Percentiles rank a stretch among this genome's conserved stretches.
Evolutionary conservation across 164 flowering plant species (phyloP).

Genomic region (Liquidambar formosana): DNA sequence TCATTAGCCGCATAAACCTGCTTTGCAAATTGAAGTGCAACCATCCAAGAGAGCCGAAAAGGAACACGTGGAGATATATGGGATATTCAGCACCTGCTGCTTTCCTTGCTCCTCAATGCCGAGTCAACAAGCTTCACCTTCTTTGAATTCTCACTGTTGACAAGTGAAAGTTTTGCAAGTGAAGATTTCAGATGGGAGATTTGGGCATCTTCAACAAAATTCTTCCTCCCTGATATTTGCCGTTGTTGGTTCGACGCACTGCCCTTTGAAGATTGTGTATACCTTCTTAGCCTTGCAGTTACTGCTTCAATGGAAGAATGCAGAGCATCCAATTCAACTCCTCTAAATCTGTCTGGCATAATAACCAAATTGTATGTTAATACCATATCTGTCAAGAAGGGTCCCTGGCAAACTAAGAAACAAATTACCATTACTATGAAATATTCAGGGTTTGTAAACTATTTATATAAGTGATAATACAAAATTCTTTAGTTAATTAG

Average conservation of each 20-base stretch:
- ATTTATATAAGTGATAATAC: too few species aligned
- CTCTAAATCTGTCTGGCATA: slow-evolving; percentile 74
- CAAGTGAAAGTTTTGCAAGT: slow-evolving; percentile 71
- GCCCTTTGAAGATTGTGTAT: slow-evolving; percentile 38
- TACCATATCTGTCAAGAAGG: background rate
- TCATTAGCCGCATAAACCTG: background rate
- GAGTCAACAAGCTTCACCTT: slow-evolving; percentile 78
- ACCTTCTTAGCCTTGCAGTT: slow-evolving; percentile 59
- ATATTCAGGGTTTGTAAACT: too few species aligned
- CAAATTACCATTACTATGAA: background rate
- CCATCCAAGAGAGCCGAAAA: background rate
- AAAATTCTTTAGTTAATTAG: too few species aligned
- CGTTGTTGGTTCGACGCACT: slow-evolving; percentile 25
- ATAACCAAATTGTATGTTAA: slow-evolving; percentile 1
- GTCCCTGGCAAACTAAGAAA: background rate
- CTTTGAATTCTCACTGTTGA: slow-evolving; percentile 72
- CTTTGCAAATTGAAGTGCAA: background rate
- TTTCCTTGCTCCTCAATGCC: slow-evolving; percentile 49
- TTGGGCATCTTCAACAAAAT: slow-evolving; percentile 44
- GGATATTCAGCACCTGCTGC: slow-evolving; percentile 17
- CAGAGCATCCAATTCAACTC: slow-evolving; percentile 78
- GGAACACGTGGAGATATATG: background rate
- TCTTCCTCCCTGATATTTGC: slow-evolving; percentile 38
- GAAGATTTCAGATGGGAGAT: slow-evolving; percentile 60
- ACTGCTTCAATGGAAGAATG: slow-evolving; percentile 67